Evolutionary conservation across 2,329 filamentous ascomycete species (phyloP).

Genomic region (Fusarium musae): DNA sequence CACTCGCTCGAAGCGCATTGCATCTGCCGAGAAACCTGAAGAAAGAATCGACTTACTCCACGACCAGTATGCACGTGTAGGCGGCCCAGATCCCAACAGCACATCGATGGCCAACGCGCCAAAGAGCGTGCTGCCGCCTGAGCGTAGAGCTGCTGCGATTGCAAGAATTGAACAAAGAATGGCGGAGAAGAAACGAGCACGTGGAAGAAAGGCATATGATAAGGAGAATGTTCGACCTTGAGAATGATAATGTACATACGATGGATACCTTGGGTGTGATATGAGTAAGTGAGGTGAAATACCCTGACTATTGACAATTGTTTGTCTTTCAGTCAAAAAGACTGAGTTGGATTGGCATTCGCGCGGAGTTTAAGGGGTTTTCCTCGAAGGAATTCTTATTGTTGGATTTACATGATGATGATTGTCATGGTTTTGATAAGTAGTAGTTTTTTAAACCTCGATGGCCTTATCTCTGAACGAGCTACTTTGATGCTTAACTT

Average conservation of each 20-base stretch:
- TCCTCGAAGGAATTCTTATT: slow-evolving; percentile 20
- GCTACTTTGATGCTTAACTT: slow-evolving; percentile 23
- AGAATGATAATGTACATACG: slow-evolving; percentile 21
- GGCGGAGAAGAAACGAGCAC: slow-evolving; percentile 59
- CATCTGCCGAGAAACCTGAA: slow-evolving; percentile 42
- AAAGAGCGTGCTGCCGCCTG: slow-evolving; percentile 59
- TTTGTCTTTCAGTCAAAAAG: not conserved
- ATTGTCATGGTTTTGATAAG: slow-evolving; percentile 34
- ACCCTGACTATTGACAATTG: slow-evolving; percentile 23
- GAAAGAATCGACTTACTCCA: slow-evolving; percentile 58
- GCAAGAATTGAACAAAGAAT: slow-evolving; percentile 65
- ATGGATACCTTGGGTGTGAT: slow-evolving; percentile 11
- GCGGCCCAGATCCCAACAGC: slow-evolving; percentile 50
- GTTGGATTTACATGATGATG: slow-evolving; percentile 38
- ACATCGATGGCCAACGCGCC: slow-evolving; percentile 53
- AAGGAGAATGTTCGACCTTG: slow-evolving; percentile 64
- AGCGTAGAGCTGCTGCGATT: slow-evolving; percentile 64
- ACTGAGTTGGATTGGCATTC: slow-evolving; percentile 31
- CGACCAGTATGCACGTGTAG: slow-evolving; percentile 58
- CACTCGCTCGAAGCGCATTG: slow-evolving; percentile 26
- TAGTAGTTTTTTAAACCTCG: slow-evolving; percentile 12
- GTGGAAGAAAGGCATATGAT: slow-evolving; percentile 49
- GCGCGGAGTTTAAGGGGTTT: slow-evolving; percentile 38
- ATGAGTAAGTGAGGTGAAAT: slow-evolving; percentile 31
- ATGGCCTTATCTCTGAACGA: slow-evolving; percentile 38